Conservation (phyloP, 345 rosid genomes). For the Aquilaria yunnanensis region DNA sequence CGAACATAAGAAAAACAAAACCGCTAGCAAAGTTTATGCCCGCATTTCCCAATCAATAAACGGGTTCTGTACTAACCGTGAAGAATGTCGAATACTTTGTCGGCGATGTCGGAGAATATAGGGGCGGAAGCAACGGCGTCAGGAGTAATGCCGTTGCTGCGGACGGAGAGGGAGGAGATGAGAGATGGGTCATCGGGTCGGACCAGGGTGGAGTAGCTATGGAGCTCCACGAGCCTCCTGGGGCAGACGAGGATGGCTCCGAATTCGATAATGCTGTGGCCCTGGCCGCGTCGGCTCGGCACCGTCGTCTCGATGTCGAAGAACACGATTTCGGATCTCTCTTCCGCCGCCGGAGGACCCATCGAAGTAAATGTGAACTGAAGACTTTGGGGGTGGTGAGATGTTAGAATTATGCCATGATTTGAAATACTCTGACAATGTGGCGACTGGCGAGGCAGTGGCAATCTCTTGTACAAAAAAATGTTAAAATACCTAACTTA, state of each 20-base stretch:
- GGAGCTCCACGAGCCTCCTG: slow-evolving; percentile 56
- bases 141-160: slow-evolving; percentile 67
- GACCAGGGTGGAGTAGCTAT: slow-evolving; percentile 71
- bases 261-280: slow-evolving; percentile 63
- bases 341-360: slow-evolving; percentile 25
- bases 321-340: slow-evolving; percentile 70
- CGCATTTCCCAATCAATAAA: no score
- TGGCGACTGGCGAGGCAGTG: no score
- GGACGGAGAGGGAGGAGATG: slow-evolving; percentile 44
- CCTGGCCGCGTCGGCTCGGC: slow-evolving; percentile 54
- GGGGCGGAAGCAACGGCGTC: slow-evolving; percentile 57
- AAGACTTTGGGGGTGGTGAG: background rate
- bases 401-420: no score
- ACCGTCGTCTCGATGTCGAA: slow-evolving; percentile 87
- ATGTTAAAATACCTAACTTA: no score
- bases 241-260: slow-evolving; percentile 91
- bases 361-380: slow-evolving; percentile 11
- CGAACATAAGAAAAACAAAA: no score
- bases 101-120: slow-evolving; percentile 60
- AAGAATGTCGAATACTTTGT: slow-evolving; percentile 60
- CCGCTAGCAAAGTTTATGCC: background rate
- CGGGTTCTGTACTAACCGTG: slow-evolving; percentile 35
- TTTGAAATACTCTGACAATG: no score
- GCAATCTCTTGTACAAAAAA: no score
- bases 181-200: slow-evolving; percentile 58